Base-by-base conservation (phyloP, 1,139 yeast species). In the Candida tropicalis region DNA sequence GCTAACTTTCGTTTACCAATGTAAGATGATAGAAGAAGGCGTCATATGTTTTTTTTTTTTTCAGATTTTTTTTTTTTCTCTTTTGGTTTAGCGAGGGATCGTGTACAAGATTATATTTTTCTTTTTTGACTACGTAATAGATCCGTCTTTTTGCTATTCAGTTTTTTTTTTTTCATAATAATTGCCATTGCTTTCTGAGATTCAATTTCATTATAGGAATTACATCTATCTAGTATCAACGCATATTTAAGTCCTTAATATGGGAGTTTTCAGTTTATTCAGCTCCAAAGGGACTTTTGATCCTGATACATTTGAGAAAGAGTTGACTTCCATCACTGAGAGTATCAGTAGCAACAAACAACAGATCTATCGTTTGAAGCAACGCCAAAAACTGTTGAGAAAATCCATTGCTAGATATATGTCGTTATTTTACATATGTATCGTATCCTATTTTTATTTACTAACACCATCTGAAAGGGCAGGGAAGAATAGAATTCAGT, bases 231-330 rank as follows among this genome's bases (percentile, higher is more conserved):
- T n/a, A n/a, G n/a, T n/a, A n/a, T n/a, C n/a, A n/a, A n/a, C n/a
- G n/a, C n/a, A n/a, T n/a, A n/a, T n/a, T n/a, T n/a, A n/a, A n/a
- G n/a, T n/a, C n/a, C n/a, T n/a, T n/a, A 40, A 8, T 5, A 48
- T 48, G 52, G 52, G 52, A 6, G 50, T 68, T 17, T 66, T 70
- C 39, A 59, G 61, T 27, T 41, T 70, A 26, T 67, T 73, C 44
- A 40, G 46, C 8, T 59, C 60, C 37, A 61, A 64, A 38, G 60
- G 56, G 50, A 70, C 68, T 45, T 77, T 78, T 51, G 76, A 79
- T 52, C 77, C 83, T 1, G 70, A 73, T 12, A 53, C 58, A 28
- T 80, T 74, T 57, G 87, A 82, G 49, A 70, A 65, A 46, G 79
- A 79, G 35, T 62, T 82, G 42, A 72, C 76, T 15, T 49, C 58